phyloP scores from a whole-genome alignment of 192 early-diverging fungal species.

The Coemansia sp. region DNA sequence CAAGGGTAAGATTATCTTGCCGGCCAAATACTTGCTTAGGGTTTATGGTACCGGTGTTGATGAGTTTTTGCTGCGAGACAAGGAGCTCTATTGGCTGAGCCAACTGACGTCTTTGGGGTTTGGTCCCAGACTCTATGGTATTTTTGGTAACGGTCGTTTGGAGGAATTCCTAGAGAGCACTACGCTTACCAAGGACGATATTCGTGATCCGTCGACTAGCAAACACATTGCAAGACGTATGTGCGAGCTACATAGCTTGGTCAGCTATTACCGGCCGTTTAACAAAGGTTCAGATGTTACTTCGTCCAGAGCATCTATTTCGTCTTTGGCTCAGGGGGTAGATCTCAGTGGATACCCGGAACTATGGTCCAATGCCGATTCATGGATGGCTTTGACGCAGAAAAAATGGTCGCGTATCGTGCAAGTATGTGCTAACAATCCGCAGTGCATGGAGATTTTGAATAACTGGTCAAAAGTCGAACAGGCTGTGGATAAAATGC shows the following conservation, averaged over 20 bases:
- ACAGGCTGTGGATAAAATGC: conserved; percentile 54
- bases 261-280: conserved; percentile 61
- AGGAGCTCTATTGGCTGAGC: conserved; percentile 77
- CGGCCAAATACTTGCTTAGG: conserved; percentile 60
- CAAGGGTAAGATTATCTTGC: conserved; percentile 4
- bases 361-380: conserved; percentile 66
- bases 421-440: conserved; percentile 15
- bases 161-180: conserved; percentile 79
- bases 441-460: conserved; percentile 31
- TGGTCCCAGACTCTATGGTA: conserved; percentile 72
- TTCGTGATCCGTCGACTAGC: conserved; percentile 64
- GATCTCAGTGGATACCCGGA: conserved; percentile 53
- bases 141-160: conserved; percentile 83
- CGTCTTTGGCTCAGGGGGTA: background rate
- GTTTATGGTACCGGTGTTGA: conserved; percentile 84
- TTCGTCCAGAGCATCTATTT: background rate
- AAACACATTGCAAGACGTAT: conserved; percentile 71
- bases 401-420: conserved; percentile 25
- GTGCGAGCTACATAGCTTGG: conserved; percentile 70
- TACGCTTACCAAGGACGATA: conserved; percentile 69
- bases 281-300: background rate
- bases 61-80: conserved; percentile 71
- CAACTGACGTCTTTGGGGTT: conserved; percentile 68
- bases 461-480: conserved; percentile 25
- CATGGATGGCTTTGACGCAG: conserved; percentile 59